Evolutionary conservation across 225 moss, liverwort and hornwort genomes (phyloP).

Genomic region (Neckera pumila): DNA sequence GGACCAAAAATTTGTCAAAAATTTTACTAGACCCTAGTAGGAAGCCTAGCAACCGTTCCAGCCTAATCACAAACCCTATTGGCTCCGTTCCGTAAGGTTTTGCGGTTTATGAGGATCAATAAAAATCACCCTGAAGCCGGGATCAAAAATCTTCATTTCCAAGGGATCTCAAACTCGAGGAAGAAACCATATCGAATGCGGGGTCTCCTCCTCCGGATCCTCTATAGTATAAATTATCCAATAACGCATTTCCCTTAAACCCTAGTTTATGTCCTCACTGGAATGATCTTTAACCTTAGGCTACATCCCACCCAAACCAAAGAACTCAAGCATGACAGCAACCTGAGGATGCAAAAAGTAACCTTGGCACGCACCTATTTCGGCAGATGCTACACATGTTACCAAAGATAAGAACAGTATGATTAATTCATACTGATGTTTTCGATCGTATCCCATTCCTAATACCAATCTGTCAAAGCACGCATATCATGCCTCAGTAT

Average conservation of each 20-base stretch:
- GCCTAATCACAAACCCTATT: neutral
- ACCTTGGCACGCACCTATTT: constrained; percentile 9
- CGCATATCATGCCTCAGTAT: neutral
- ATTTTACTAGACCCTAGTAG: neutral
- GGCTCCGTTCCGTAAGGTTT: neutral
- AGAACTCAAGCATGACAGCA: neutral
- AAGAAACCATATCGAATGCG: neutral
- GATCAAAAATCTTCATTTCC: neutral
- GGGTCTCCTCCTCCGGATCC: neutral
- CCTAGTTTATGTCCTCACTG: neutral
- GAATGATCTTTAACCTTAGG: neutral
- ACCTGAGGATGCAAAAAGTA: neutral
- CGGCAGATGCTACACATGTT: neutral
- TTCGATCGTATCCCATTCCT: constrained; percentile 28
- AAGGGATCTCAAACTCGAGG: neutral
- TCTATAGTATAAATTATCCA: neutral
- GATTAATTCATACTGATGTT: constrained; percentile 12
- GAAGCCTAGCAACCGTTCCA: neutral
- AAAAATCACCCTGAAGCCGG: neutral
- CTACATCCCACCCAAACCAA: neutral
- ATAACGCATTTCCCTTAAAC: neutral
- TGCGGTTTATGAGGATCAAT: neutral
- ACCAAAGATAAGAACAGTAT: constrained; percentile 14
- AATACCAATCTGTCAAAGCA: neutral
- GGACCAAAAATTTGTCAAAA: neutral